Base-by-base conservation (phyloP, 495 filamentous ascomycete genomes). In the Acidomyces sp. region DNA sequence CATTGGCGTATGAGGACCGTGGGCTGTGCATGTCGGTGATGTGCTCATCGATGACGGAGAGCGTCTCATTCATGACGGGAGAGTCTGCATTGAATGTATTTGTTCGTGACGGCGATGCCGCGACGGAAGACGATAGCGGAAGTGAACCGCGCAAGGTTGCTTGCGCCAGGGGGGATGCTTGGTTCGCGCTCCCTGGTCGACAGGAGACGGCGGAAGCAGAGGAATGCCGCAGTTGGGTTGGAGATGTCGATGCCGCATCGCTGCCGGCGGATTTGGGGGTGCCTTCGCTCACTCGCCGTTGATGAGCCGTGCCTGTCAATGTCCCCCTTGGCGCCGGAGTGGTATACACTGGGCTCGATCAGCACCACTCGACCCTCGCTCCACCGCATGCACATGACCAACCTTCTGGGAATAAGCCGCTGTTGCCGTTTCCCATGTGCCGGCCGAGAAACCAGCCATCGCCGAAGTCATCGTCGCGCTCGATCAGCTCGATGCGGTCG, bases 11-110 rank as follows among this genome's bases (percentile, higher is more conserved):
- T 33, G 73, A 72, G 37, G 77, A 72, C 27, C 77, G 72, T 31
- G 85, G 74, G 4, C 77, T 85, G 55, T 77, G 78, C 62, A 99
- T 78, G 55, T 94, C 85, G 18, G 85, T 94, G 34, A 99, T 96
- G 56, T 95, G 92, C 60, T 99, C 92, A 53, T 99, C 75, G 53
- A 99, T 99, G 23, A 96, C 92, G 52, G 85, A 93, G 42, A 99
- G 61, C 0, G 92, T 96, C 55, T 99, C 88, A 55, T 93, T 85
- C 68, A 99, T 83, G 19, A 96, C 87, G 2, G 86, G 83, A 54
- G 83, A 60, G 42, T 40, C 51, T 20, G 32, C 41, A 24, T 38
- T 44, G 30, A 49, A 43, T n/a, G 43, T 32, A 7, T 25, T 13
- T 6, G 27, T 34, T 13, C 26, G 19, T n/a, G n/a, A n/a, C n/a